Evolutionary conservation across 306 rosid species (phyloP).

Genomic region (Cercis canadensis): DNA sequence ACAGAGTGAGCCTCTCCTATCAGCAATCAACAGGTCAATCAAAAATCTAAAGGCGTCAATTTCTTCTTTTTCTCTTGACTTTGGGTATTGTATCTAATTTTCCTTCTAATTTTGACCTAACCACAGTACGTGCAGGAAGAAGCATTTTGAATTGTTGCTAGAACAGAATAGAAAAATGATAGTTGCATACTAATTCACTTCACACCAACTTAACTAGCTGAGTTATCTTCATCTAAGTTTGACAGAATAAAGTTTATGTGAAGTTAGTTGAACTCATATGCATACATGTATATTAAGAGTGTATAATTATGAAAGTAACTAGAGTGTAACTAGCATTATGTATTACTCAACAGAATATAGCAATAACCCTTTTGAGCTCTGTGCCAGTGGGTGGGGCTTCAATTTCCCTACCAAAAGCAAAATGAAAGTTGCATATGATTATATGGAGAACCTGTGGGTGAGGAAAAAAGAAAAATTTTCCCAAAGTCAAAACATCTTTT

Average conservation of each 20-base stretch:
- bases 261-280: too few relatives aligned
- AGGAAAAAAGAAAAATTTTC: conserved; percentile 38
- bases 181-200: too few relatives aligned
- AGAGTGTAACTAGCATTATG: too few relatives aligned
- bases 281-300: too few relatives aligned
- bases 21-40: conserved; percentile 11
- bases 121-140: conserved; percentile 10
- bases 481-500: conserved; percentile 52
- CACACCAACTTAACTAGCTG: too few relatives aligned
- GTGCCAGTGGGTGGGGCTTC: conserved; percentile 52
- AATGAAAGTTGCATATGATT: conserved; percentile 39
- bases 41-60: background rate
- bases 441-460: conserved; percentile 47
- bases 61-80: conserved; percentile 18
- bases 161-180: conserved; percentile 36
- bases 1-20: conserved; percentile 24
- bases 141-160: conserved; percentile 43
- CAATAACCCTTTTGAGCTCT: conserved; percentile 37
- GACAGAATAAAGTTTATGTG: too few relatives aligned
- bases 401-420: conserved; percentile 41
- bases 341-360: background rate
- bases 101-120: conserved; percentile 31
- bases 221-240: too few relatives aligned
- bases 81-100: conserved; percentile 27
- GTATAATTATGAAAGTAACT: too few relatives aligned